Conservation (phyloP, 768 basidiomycete species). For the Suillus americanus region DNA sequence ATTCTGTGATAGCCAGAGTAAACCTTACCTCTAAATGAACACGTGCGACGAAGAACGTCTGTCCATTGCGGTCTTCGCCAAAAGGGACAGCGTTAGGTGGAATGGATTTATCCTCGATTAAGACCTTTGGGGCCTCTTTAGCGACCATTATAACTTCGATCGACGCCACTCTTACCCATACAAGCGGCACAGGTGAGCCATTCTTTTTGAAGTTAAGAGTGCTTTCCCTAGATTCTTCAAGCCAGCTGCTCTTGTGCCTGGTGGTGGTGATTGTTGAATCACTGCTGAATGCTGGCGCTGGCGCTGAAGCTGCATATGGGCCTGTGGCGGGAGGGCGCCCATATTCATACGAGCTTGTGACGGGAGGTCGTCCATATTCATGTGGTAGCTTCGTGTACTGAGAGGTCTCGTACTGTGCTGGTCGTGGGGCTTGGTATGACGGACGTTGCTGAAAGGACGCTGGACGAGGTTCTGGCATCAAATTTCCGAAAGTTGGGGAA, state of each 20-base stretch:
- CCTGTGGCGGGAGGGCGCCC: not conserved
- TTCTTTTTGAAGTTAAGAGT: constrained; percentile 10
- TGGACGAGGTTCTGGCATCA: not conserved
- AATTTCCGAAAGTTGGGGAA: not conserved
- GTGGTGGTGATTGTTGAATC: not conserved
- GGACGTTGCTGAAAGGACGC: not conserved
- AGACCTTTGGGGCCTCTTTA: constrained; percentile 15
- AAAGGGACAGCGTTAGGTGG: constrained; percentile 30
- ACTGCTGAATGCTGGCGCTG: not conserved
- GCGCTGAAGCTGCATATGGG: not conserved
- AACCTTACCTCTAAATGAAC: constrained; percentile 13
- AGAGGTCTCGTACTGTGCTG: not conserved
- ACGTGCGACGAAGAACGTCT: constrained; percentile 25
- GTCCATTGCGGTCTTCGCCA: constrained; percentile 24
- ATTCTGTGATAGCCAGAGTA: not conserved
- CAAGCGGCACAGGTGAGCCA: constrained; percentile 27
- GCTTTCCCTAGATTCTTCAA: constrained; percentile 3
- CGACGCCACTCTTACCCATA: constrained; percentile 20
- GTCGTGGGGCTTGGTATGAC: not conserved
- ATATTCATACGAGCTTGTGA: not conserved
- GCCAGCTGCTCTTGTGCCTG: not conserved
- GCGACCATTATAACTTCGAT: not conserved
- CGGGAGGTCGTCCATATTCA: not conserved
- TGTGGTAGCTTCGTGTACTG: not conserved
- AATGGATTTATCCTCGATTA: constrained; percentile 26